Base-by-base conservation (phyloP, 345 rosid species). In the Murraya paniculata region DNA sequence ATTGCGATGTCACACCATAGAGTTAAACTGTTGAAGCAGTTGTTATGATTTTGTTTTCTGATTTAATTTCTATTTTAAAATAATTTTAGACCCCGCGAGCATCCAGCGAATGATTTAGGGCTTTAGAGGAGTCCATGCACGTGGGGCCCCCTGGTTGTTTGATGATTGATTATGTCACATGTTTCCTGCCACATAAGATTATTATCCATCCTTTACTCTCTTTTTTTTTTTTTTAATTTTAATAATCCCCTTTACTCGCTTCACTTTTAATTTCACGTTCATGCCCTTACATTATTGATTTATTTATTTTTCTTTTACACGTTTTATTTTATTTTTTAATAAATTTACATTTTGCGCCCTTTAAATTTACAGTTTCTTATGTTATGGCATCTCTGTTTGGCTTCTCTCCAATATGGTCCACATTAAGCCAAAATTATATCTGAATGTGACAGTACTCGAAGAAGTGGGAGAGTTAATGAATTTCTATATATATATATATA, bases 151-250 rank as follows among this genome's bases (percentile, higher is more conserved):
- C 13, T 18, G 45, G 69, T 22, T 5, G 25, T 65, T 65, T 33
- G 69, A 65, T 65, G 45, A 68, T 64, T 36, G 21, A 75, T 64
- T 30, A 75, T 64, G 48, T 39, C 48, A 48, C 71, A 64, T 39
- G 18, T 38, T 56, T 64, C 35, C 36, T 75, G 70, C 27, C 78
- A 75, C 30, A 71, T 6, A 64, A 21, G 41, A 74, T 41, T 74
- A 16, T 14, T 39, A 48, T 57, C 73, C 18, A 45, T 0, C 3
- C 57, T 53, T 53, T 18, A 18, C 14, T 33, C 36, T 4, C 1
- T 10, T 10, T 45, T 45, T 13, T 11, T 11, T 13, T 45, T 0
- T 2, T 13, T 45, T 11, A 10, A 9, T 39, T 7, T 39, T 7
- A 8, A 38, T 38, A 39, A 39, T 0, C 18, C 50, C 14, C 4